Conservation (phyloP, 1,139 yeast genomes). For the Nakaseomyces uthaithaninus region DNA sequence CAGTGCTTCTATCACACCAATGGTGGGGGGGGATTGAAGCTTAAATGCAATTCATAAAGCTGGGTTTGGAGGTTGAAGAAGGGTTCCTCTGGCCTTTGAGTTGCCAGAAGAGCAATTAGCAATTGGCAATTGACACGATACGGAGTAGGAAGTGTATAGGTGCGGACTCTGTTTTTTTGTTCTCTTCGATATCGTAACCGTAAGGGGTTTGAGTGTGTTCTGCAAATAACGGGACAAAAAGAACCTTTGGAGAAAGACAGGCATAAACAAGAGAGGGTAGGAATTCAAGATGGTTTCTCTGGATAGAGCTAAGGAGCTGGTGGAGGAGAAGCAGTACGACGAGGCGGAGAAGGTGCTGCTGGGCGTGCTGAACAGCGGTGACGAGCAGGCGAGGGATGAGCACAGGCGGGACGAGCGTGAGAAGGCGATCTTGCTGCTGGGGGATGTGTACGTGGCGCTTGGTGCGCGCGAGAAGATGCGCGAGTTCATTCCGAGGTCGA, state of each 20-base stretch:
- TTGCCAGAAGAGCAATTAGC: no score
- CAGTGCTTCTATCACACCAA: neutral
- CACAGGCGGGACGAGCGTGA: conserved; percentile 46
- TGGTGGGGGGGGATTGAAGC: no score
- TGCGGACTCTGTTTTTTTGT: no score
- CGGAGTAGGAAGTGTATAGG: no score
- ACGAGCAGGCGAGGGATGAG: conserved; percentile 25
- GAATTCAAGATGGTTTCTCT: conserved; percentile 21
- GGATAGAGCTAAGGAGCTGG: conserved; percentile 54
- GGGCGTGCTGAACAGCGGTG: conserved; percentile 16
- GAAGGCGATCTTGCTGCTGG: conserved; percentile 54
- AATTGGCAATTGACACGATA: no score
- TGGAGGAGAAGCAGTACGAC: conserved; percentile 39
- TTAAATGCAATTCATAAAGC: no score
- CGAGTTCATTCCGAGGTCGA: conserved; percentile 59
- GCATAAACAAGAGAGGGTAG: neutral
- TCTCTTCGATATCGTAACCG: no score
- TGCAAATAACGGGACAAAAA: no score
- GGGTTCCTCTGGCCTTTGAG: no score
- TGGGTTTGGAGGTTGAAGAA: no score
- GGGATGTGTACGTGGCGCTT: conserved; percentile 44
- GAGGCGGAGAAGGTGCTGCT: conserved; percentile 52
- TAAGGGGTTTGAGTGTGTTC: no score
- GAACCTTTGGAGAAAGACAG: neutral
- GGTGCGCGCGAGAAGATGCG: conserved; percentile 46